Evolutionary conservation across 768 basidiomycete species (phyloP).

Genomic region (Lactifluus subvellereus): DNA sequence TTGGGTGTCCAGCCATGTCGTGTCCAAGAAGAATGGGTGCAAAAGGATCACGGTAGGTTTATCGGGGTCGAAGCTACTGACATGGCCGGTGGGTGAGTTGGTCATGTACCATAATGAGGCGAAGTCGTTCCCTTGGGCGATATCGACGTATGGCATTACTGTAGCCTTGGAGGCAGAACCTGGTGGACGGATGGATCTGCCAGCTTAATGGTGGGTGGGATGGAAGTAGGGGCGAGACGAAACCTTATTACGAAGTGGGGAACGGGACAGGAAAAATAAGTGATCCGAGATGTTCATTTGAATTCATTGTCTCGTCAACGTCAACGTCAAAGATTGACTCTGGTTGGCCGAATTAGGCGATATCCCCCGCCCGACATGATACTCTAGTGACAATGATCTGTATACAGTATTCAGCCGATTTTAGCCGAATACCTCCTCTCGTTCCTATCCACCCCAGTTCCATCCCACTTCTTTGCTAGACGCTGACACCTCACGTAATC

Average conservation of each 20-base stretch:
- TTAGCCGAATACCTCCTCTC: not conserved
- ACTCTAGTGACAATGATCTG: not conserved
- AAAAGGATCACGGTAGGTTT: conserved; percentile 29
- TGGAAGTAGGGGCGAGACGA: not conserved
- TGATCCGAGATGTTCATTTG: not conserved
- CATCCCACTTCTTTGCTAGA: conserved; percentile 10
- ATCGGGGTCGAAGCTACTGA: conserved; percentile 25
- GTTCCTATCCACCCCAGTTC: conserved; percentile 5
- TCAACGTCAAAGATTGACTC: too few species aligned
- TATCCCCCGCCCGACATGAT: not conserved
- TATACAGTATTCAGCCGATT: not conserved
- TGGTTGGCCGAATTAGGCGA: not conserved
- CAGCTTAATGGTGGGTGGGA: conserved; percentile 2
- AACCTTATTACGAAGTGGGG: not conserved
- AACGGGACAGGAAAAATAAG: not conserved
- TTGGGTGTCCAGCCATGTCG: conserved; percentile 28
- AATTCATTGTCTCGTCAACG: not conserved
- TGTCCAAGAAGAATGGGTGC: conserved; percentile 29
- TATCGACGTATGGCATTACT: conserved; percentile 26
- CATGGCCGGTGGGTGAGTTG: conserved; percentile 26
- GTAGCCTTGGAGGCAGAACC: not conserved
- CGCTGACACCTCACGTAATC: conserved; percentile 11
- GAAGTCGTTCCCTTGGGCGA: conserved; percentile 22
- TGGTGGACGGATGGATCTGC: not conserved
- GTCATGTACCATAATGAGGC: conserved; percentile 30